Evolutionary conservation across 2,329 filamentous ascomycete genomes (phyloP).

Genomic region (Whalleya microplaca): DNA sequence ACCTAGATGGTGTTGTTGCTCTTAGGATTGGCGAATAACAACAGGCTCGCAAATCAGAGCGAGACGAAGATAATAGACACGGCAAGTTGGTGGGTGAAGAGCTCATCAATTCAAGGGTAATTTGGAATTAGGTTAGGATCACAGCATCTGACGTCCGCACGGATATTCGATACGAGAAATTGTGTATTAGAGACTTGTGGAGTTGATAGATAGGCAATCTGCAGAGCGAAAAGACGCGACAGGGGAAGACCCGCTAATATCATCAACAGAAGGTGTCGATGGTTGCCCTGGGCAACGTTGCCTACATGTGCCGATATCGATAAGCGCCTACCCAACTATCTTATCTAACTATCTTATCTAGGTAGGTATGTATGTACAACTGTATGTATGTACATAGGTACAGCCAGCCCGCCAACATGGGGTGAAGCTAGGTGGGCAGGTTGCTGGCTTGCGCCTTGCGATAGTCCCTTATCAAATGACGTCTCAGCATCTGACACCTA

Average conservation of each 20-base stretch:
- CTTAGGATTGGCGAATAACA: constrained; percentile 19
- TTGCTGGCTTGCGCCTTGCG: no score
- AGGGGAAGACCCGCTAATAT: constrained; percentile 14
- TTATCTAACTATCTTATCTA: no score
- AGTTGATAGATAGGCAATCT: not conserved
- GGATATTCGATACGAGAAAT: not conserved
- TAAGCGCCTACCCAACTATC: no score
- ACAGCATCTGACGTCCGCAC: not conserved
- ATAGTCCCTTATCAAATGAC: constrained; percentile 22
- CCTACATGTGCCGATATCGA: not conserved
- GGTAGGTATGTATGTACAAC: not conserved
- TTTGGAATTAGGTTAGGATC: not conserved
- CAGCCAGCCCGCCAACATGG: no score
- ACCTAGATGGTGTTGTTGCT: constrained; percentile 12
- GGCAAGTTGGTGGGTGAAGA: not conserved
- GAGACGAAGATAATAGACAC: not conserved
- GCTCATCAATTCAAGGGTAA: not conserved
- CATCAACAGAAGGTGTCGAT: constrained; percentile 25
- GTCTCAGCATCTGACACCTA: constrained; percentile 18
- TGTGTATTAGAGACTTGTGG: not conserved
- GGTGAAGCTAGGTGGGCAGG: no score
- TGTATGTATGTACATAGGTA: not conserved
- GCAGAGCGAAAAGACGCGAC: constrained; percentile 9
- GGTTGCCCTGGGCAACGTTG: constrained; percentile 26
- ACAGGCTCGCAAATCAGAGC: not conserved